phyloP scores from a whole-genome alignment of 2,329 filamentous ascomycete species.

The Magnaporthiopsis incrustans region DNA sequence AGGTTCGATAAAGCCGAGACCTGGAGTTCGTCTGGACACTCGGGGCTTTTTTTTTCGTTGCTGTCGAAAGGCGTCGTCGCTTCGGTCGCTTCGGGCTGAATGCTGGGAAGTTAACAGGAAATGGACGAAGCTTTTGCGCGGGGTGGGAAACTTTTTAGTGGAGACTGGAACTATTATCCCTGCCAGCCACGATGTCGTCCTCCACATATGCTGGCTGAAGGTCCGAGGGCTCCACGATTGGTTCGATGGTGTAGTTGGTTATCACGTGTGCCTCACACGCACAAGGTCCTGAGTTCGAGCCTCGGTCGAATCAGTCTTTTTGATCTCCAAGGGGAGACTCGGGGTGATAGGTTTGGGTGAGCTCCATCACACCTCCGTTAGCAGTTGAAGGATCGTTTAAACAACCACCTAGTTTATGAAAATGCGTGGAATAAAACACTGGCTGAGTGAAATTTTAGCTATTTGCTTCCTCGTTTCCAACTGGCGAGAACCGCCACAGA shows the following conservation, averaged over 20 bases:
- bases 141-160: slow-evolving; percentile 5
- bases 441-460: no score
- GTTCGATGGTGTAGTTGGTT: neutral
- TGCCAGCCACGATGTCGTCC: no score
- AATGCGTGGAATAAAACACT: no score
- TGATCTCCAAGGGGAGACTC: no score
- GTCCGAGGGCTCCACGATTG: neutral
- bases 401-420: no score
- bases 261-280: neutral
- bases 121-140: neutral
- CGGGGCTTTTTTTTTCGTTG: neutral
- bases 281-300: neutral
- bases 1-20: neutral
- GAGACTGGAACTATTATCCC: neutral
- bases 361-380: no score
- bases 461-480: no score
- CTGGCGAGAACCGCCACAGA: no score
- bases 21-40: no score
- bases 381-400: no score
- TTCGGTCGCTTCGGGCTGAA: neutral
- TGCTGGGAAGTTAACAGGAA: neutral
- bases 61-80: neutral
- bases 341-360: no score
- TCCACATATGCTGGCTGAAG: neutral
- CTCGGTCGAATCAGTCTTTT: neutral